A percentile compares a stretch with the other conserved stretches of the same genome.
These are phyloP conservation scores for Xanthoconium stramineum DNA, from an alignment of 768 basidiomycete species.

Conservation along the genomic window DNA sequence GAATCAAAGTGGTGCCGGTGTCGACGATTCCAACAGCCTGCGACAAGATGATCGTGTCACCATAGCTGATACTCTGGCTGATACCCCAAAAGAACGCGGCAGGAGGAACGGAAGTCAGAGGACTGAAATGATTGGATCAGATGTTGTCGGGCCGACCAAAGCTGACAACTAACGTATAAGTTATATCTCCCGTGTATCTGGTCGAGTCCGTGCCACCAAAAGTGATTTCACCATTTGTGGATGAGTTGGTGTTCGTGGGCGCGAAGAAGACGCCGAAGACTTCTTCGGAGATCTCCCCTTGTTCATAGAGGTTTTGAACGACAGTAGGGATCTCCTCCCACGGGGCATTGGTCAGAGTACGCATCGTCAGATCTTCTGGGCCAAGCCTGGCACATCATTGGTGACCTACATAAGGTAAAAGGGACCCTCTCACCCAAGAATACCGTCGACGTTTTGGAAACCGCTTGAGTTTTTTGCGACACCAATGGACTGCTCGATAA, in stretches of 20 bases:
- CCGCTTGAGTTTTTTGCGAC: not conserved
- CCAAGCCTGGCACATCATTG: not conserved
- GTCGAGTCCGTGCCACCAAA: not conserved
- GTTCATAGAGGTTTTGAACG: not conserved
- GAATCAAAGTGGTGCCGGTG: not conserved
- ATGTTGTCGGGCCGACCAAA: not conserved
- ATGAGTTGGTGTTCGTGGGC: not conserved
- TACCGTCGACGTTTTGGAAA: not conserved
- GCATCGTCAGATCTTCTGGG: not conserved
- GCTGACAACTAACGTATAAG: not conserved
- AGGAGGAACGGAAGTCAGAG: not conserved
- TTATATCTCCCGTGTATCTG: not conserved
- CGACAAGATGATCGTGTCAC: not conserved
- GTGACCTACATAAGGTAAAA: not conserved
- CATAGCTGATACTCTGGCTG: not conserved
- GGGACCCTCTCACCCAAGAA: not conserved
- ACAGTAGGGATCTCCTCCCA: not conserved
- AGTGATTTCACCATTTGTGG: not conserved
- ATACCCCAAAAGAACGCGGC: not conserved
- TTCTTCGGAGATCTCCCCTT: not conserved
- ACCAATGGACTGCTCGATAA: not conserved
- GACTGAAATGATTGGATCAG: not conserved
- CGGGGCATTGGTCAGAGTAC: not conserved
- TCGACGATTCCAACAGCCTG: not conserved
- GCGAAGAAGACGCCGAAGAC: not conserved